phyloP scores from a whole-genome alignment of 768 basidiomycete genomes.

The Pisolithus marmoratus region DNA sequence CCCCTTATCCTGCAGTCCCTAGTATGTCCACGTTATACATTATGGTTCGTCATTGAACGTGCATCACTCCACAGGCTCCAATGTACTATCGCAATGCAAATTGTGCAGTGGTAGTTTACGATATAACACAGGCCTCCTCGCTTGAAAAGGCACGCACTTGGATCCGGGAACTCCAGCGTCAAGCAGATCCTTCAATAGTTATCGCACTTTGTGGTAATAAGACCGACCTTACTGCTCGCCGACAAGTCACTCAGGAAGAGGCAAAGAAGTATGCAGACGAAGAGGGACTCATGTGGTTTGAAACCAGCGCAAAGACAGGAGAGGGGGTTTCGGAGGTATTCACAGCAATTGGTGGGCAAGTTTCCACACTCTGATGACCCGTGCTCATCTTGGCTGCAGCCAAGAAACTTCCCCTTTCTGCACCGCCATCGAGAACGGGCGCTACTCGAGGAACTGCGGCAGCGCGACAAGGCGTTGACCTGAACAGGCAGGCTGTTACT shows the following conservation, averaged over 20 bases:
- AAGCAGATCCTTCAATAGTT: conserved; percentile 95
- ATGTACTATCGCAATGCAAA: conserved; percentile 98
- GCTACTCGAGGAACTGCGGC: conserved; percentile 43
- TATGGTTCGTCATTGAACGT: background rate
- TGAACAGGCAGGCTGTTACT: conserved; percentile 59
- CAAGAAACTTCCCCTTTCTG: conserved; percentile 83
- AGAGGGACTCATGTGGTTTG: conserved; percentile 89
- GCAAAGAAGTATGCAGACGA: conserved; percentile 90
- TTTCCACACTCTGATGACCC: background rate
- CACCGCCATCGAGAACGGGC: conserved; percentile 59
- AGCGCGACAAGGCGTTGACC: conserved; percentile 65
- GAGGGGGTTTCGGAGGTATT: conserved; percentile 86
- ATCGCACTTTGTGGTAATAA: conserved; percentile 98
- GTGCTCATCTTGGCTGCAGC: conserved; percentile 37
- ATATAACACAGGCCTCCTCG: conserved; percentile 89
- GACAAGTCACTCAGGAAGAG: conserved; percentile 83
- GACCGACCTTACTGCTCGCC: conserved; percentile 75
- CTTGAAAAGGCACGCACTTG: conserved; percentile 94
- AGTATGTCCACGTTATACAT: conserved; percentile 29
- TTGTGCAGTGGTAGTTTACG: conserved; percentile 92
- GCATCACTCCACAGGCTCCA: conserved; percentile 53
- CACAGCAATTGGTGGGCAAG: conserved; percentile 69
- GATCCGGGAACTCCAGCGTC: conserved; percentile 95
- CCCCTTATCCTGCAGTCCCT: conserved; percentile 31
- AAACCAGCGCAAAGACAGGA: conserved; percentile 87